Conservation (phyloP, 2,329 filamentous ascomycete species). For the Penicillium thymicola region DNA sequence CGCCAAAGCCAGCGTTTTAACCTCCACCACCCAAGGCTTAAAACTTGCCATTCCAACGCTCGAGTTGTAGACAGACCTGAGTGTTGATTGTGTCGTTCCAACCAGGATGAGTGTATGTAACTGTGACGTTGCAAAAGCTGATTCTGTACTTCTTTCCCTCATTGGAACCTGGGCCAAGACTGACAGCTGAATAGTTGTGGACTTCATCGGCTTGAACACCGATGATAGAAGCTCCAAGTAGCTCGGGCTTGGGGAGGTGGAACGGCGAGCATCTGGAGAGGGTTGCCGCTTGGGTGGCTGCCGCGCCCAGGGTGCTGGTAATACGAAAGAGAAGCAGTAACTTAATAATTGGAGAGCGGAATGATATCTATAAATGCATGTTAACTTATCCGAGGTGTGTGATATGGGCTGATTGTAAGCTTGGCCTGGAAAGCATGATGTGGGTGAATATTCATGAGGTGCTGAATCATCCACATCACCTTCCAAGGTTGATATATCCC, state of each 20-base stretch:
- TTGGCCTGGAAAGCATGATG: too few relatives aligned
- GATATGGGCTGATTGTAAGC: too few relatives aligned
- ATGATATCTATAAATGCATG: too few relatives aligned
- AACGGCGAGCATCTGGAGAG: neutral
- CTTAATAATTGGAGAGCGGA: too few relatives aligned
- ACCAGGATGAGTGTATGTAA: conserved; percentile 40
- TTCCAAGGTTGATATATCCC: too few relatives aligned
- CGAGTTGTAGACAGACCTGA: conserved; percentile 31
- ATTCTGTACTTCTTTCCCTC: neutral
- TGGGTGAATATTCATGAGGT: too few relatives aligned
- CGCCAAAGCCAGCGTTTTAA: conserved; percentile 13
- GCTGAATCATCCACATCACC: too few relatives aligned
- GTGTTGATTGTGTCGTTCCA: conserved; percentile 33
- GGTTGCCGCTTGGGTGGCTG: neutral
- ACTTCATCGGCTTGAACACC: neutral
- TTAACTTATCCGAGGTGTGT: too few relatives aligned
- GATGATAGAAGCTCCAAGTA: neutral
- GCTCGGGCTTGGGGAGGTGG: neutral
- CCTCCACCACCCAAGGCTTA: conserved; percentile 41
- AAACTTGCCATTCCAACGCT: conserved; percentile 42
- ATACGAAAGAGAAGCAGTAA: too few relatives aligned
- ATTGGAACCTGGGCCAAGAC: neutral
- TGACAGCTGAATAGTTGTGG: neutral
- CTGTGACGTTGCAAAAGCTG: conserved; percentile 40
- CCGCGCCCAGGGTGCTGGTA: neutral